Evolutionary conservation across 2,329 filamentous ascomycete species (phyloP).

Genomic region (Tolypocladium endophyticum): DNA sequence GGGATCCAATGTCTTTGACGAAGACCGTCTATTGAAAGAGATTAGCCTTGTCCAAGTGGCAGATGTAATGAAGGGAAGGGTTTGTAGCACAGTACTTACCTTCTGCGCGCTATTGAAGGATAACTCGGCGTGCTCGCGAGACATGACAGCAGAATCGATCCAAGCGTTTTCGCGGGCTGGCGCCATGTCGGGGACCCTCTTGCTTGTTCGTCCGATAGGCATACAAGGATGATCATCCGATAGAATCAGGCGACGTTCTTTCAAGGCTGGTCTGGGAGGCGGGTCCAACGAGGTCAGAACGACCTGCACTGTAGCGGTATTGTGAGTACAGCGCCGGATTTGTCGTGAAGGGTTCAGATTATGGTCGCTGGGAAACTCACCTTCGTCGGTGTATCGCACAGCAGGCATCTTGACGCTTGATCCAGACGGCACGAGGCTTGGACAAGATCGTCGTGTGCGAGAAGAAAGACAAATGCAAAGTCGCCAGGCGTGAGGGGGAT

Average conservation of each 20-base stretch:
- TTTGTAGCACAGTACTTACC: conserved; percentile 22
- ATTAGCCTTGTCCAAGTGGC: background rate
- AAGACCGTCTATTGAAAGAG: conserved; percentile 26
- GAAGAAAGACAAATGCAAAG: background rate
- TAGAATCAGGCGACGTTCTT: conserved; percentile 19
- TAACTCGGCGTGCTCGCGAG: conserved; percentile 53
- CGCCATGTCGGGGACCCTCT: conserved; percentile 20
- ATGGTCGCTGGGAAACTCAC: background rate
- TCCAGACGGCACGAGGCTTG: background rate
- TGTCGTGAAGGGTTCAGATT: background rate
- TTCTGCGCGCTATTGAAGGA: conserved; percentile 29
- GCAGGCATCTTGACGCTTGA: background rate
- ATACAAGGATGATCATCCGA: conserved; percentile 17
- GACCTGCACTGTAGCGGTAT: conserved; percentile 16
- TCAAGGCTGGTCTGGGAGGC: conserved; percentile 9
- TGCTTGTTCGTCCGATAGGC: conserved; percentile 34
- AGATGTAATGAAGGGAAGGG: background rate
- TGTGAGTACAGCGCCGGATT: background rate
- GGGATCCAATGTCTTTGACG: conserved; percentile 35
- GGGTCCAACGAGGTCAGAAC: conserved; percentile 14
- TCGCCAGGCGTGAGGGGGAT: background rate
- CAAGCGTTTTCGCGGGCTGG: conserved; percentile 45
- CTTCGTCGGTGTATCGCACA: background rate
- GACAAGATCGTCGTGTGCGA: background rate
- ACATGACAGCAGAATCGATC: conserved; percentile 65